Evolutionary conservation across 2,329 filamentous ascomycete genomes (phyloP).

Genomic region (Raffaelea albimanens): DNA sequence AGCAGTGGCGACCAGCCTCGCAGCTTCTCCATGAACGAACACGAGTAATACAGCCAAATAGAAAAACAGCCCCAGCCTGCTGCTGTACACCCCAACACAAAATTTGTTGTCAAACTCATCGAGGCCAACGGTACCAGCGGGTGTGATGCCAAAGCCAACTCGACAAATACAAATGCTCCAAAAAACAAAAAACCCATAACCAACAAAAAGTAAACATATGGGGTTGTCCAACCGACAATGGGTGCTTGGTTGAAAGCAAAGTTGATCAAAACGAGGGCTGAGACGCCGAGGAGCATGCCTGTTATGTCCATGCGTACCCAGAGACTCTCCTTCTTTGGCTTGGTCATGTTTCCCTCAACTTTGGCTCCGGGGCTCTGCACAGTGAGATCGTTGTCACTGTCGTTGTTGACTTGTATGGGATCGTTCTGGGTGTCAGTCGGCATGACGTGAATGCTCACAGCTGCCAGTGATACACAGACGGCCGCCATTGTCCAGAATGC

Average conservation of each 20-base stretch:
- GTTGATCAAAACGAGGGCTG: conserved; percentile 44
- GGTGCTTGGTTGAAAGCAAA: conserved; percentile 51
- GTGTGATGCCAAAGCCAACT: conserved; percentile 27
- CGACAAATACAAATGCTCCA: conserved; percentile 39
- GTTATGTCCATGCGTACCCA: conserved; percentile 17
- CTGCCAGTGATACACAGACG: conserved; percentile 15
- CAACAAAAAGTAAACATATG: conserved; percentile 41
- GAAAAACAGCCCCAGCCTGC: conserved; percentile 33
- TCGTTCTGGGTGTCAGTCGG: conserved; percentile 9
- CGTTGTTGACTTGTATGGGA: neutral
- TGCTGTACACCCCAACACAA: conserved; percentile 37
- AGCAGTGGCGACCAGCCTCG: conserved; percentile 31
- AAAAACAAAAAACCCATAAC: conserved; percentile 41
- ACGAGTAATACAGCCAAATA: conserved; percentile 30
- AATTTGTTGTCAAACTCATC: conserved; percentile 33
- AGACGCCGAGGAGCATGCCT: conserved; percentile 29
- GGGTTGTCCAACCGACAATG: conserved; percentile 38
- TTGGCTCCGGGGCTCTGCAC: neutral
- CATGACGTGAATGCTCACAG: conserved; percentile 14
- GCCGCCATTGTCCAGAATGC: conserved; percentile 28
- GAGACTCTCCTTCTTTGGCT: conserved; percentile 11
- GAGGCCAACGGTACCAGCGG: conserved; percentile 43
- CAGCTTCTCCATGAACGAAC: conserved; percentile 25
- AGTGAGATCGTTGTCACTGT: neutral
- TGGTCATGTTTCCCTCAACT: neutral